Base-by-base conservation (phyloP, 192 early-diverging fungal species). In the Umbelopsis ramanniana region DNA sequence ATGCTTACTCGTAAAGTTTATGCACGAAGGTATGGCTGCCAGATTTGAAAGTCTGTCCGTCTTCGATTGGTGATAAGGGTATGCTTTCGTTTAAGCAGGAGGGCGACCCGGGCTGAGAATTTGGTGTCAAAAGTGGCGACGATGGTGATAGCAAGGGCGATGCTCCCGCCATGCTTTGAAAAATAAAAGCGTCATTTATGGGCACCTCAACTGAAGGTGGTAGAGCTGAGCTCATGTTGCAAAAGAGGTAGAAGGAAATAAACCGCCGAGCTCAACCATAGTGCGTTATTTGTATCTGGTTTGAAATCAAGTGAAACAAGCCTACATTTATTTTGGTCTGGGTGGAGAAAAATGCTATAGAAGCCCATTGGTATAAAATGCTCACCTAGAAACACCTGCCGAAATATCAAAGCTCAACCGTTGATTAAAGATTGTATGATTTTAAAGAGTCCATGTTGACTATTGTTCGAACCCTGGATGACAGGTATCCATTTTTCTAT, bases 1-100 rank as follows among this genome's bases (percentile, higher is more conserved):
- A 29, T 63, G 24, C 57, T 63, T 63, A 63, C 57, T 38, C 57
- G 26, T 14, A 63, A 29, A 63, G 57, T 26, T 63, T 63, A 35
- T 63, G 57, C 26, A 63, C 57, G 26, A 63, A 63, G 2, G 57
- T 63, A 3, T 63, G 57, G 2, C 33, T 14, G 26, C 24, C 26
- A 5, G 57, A 63, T 15, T 63, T 63, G 26, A 14, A 19, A 11
- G 57, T 3, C 10, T 17, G 8, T 37, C 33, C 26, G 9, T 63
- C 57, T 3, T 37, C 33, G 12, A 26, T 63, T 63, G 57, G 57
- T 37, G 57, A 63, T 12, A 37, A 12, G 11, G 57, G 57, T 5
- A 12, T 19, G 19, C 26, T 63, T 8, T 63, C 57, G n/a, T 6
- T 29, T 11, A 63, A 33, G n/a, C 33, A 63, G 0, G 33, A n/a